Conservation (phyloP, 768 basidiomycete species). For the Leccinum variicolor region DNA sequence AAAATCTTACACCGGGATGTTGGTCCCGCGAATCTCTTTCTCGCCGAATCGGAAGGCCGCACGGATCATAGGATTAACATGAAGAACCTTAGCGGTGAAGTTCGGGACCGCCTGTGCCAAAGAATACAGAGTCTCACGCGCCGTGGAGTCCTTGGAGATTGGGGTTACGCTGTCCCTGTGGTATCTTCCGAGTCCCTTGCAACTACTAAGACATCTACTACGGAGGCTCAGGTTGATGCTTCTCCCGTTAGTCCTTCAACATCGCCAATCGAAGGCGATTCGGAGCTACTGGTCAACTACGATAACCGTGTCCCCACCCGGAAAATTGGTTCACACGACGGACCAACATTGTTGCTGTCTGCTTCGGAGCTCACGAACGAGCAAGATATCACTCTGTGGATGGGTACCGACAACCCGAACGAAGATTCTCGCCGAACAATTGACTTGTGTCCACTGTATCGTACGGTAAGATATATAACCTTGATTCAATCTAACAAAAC, state of each 20-base stretch:
- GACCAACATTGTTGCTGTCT: background rate
- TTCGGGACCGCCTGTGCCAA: background rate
- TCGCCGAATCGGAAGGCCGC: background rate
- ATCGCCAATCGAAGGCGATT: background rate
- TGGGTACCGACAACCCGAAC: background rate
- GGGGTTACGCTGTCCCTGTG: background rate
- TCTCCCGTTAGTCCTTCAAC: background rate
- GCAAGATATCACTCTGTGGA: background rate
- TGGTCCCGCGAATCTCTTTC: background rate
- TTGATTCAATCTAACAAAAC: background rate
- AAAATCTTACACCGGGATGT: background rate
- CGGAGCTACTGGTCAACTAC: background rate
- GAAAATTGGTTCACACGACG: background rate
- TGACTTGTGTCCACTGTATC: background rate
- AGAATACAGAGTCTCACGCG: background rate
- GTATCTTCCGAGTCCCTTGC: background rate
- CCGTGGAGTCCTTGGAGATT: background rate
- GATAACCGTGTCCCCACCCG: background rate
- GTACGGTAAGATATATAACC: background rate
- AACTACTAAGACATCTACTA: background rate
- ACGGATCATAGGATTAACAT: background rate
- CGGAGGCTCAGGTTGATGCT: background rate
- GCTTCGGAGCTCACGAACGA: background rate
- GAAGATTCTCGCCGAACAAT: background rate
- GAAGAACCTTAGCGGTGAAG: background rate